Percentiles rank a stretch among this genome's conserved stretches.
Conservation (phyloP, 2,329 filamentous ascomycete species). For the Neofusicoccum kwambonambiense region DNA sequence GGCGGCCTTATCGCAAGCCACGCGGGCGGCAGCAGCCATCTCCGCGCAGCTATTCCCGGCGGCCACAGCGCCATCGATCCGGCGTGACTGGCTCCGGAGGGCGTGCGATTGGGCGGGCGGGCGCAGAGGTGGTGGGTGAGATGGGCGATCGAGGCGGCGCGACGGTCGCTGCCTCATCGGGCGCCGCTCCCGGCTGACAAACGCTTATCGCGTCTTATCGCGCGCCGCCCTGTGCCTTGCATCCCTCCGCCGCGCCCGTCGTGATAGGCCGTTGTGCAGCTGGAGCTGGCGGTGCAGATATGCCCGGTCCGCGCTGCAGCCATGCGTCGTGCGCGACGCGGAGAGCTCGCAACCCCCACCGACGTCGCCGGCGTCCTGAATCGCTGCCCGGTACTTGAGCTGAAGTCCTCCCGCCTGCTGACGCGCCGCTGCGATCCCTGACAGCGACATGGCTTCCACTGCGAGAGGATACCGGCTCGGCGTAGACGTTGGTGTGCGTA, state of each 20-base stretch:
- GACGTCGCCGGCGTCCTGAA: too few species aligned
- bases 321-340: too few species aligned
- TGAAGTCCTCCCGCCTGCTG: too few species aligned
- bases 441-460: not conserved
- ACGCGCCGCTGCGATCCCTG: not conserved
- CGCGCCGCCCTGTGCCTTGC: not conserved
- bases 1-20: not conserved
- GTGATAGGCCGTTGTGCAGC: too few species aligned
- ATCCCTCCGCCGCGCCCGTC: not conserved
- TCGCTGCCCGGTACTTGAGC: too few species aligned
- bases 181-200: not conserved
- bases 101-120: not conserved
- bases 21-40: not conserved
- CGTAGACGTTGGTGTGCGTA: conserved; percentile 27
- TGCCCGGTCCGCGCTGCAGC: not conserved
- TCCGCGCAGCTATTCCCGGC: not conserved
- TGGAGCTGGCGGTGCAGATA: not conserved
- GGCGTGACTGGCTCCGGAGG: not conserved
- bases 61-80: not conserved
- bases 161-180: not conserved
- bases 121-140: not conserved
- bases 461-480: conserved; percentile 25
- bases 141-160: not conserved
- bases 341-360: too few species aligned
- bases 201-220: not conserved